Evolutionary conservation across 257 asterid genomes (phyloP).

Genomic region (Nemophila menziesii): DNA sequence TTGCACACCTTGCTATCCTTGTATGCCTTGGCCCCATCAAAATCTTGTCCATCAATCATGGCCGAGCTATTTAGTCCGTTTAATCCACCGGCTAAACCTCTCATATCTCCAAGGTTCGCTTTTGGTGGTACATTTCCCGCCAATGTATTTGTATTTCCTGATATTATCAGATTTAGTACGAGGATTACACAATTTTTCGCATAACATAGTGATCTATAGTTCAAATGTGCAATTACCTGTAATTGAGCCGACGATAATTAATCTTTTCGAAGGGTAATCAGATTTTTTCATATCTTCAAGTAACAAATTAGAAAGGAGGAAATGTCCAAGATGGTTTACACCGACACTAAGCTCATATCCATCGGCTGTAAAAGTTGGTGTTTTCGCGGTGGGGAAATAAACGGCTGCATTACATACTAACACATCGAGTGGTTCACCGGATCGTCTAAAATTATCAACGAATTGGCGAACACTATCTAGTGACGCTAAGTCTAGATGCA

Average conservation of each 20-base stretch:
- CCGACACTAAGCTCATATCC: constrained; percentile 86
- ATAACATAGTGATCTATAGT: no score
- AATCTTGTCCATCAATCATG: constrained; percentile 88
- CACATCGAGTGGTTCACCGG: constrained; percentile 60
- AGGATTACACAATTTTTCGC: no score
- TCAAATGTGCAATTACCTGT: no score
- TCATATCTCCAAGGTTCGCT: constrained; percentile 82
- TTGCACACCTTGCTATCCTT: constrained; percentile 95
- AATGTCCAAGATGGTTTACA: constrained; percentile 76
- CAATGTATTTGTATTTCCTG: constrained; percentile 91
- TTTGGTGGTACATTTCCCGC: constrained; percentile 99
- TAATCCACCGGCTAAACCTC: constrained; percentile 75
- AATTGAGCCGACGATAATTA: constrained; percentile 79
- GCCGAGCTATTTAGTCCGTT: constrained; percentile 49
- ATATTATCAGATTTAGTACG: neutral
- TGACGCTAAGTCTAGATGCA: constrained; percentile 83
- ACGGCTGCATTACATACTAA: constrained; percentile 81
- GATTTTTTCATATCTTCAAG: constrained; percentile 58
- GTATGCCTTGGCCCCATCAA: constrained; percentile 93
- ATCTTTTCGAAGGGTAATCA: constrained; percentile 48
- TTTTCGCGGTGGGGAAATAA: constrained; percentile 71
- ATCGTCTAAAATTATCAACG: constrained; percentile 44
- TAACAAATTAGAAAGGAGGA: constrained; percentile 53
- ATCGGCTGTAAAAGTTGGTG: constrained; percentile 67
- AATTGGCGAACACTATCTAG: constrained; percentile 78